A percentile compares a stretch with the other conserved stretches of the same genome.
phyloP scores from a whole-genome alignment of 495 filamentous ascomycete genomes.

The Annulohypoxylon moriforme region DNA sequence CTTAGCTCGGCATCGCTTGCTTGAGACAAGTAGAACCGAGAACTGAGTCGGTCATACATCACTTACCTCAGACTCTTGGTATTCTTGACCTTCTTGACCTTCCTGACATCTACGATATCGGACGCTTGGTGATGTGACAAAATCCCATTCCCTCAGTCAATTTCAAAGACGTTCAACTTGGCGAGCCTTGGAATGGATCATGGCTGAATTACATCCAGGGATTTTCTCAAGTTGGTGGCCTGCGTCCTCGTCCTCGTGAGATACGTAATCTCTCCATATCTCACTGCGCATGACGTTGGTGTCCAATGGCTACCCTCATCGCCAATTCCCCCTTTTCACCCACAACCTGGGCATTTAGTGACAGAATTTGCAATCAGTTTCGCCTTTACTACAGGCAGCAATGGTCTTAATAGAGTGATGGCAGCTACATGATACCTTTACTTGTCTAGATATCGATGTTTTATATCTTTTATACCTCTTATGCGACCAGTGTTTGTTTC shows the following conservation, averaged over 20 bases:
- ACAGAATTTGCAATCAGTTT: not conserved
- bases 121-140: not conserved
- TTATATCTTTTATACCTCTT: not conserved
- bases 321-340: not conserved
- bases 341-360: not conserved
- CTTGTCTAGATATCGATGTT: not conserved
- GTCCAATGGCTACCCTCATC: not conserved
- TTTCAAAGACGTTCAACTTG: not conserved
- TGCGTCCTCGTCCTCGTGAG: not conserved
- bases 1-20: not conserved
- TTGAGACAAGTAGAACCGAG: not conserved
- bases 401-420: not conserved
- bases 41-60: not conserved
- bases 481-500: not conserved
- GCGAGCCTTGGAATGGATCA: not conserved
- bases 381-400: not conserved
- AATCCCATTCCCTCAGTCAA: not conserved
- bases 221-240: not conserved
- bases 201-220: not conserved
- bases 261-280: not conserved
- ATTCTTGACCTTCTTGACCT: constrained; percentile 1
- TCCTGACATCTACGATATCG: not conserved
- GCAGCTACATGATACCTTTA: not conserved
- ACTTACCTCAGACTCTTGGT: not conserved
- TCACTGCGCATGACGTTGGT: not conserved